Evolutionary conservation across 2,329 filamentous ascomycete genomes (phyloP).

Genomic region (Trichoderma atroviride): DNA sequence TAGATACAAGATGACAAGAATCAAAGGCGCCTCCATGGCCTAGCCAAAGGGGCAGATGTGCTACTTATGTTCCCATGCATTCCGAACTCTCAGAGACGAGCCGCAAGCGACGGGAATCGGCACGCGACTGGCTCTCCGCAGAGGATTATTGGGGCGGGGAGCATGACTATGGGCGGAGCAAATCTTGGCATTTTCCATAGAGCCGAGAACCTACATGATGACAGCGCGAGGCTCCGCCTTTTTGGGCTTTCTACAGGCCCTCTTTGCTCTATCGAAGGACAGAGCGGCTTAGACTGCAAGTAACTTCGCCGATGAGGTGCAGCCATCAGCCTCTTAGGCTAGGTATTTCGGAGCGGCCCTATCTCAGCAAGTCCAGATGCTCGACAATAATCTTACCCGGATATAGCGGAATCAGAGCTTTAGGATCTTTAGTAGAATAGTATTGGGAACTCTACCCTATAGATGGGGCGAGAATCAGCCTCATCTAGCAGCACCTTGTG

Average conservation of each 20-base stretch:
- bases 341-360: neutral
- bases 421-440: neutral
- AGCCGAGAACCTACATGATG: slow-evolving; percentile 1
- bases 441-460: neutral
- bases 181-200: slow-evolving; percentile 13
- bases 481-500: neutral
- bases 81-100: neutral
- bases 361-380: neutral
- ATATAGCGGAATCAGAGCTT: neutral
- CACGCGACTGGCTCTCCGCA: slow-evolving; percentile 20
- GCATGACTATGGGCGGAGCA: slow-evolving; percentile 13
- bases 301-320: neutral
- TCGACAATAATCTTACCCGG: neutral
- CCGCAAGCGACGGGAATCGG: neutral
- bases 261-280: neutral
- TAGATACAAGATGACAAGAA: neutral
- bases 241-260: neutral
- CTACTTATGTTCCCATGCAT: slow-evolving; percentile 7
- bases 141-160: slow-evolving; percentile 14
- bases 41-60: neutral
- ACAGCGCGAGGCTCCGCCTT: neutral
- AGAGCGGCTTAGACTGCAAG: neutral
- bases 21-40: neutral
- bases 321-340: neutral
- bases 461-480: neutral